A percentile compares a stretch with the other conserved stretches of the same genome.
These are phyloP conservation scores for Talaromyces sp. DNA, from an alignment of 2,329 filamentous ascomycete genomes.

Conservation along the genomic window DNA sequence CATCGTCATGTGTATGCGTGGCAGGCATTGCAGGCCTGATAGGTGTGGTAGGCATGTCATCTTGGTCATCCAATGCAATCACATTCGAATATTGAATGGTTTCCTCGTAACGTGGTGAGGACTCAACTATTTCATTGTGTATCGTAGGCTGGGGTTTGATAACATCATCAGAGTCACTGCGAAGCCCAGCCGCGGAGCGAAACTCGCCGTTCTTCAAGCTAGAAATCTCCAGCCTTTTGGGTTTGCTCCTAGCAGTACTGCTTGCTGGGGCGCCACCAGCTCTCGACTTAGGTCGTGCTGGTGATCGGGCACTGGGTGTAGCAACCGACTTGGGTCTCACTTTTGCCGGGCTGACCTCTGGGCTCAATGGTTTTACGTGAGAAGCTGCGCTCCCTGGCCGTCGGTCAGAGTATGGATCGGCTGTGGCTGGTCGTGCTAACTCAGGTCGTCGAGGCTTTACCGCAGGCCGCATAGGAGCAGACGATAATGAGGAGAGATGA, in stretches of 20 bases:
- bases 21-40: not conserved
- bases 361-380: constrained; percentile 29
- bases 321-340: constrained; percentile 26
- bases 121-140: constrained; percentile 38
- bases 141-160: constrained; percentile 8
- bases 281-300: constrained; percentile 33
- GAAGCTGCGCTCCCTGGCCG: constrained; percentile 55
- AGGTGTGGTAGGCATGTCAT: not conserved
- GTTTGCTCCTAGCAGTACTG: constrained; percentile 29
- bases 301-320: constrained; percentile 32
- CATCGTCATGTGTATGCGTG: not conserved
- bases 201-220: constrained; percentile 28
- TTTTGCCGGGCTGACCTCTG: constrained; percentile 23
- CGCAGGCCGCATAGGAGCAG: constrained; percentile 55
- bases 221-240: constrained; percentile 32
- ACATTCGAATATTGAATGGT: not conserved
- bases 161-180: constrained; percentile 25
- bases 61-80: not conserved
- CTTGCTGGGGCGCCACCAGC: constrained; percentile 28
- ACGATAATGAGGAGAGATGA: constrained; percentile 48
- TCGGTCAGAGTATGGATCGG: constrained; percentile 32
- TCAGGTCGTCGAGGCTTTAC: constrained; percentile 38
- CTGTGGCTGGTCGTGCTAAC: constrained; percentile 33
- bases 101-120: not conserved
- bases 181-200: constrained; percentile 17